These are phyloP conservation scores for Amanita phalloides DNA, from an alignment of 768 basidiomycete species.

Conservation along the genomic window DNA sequence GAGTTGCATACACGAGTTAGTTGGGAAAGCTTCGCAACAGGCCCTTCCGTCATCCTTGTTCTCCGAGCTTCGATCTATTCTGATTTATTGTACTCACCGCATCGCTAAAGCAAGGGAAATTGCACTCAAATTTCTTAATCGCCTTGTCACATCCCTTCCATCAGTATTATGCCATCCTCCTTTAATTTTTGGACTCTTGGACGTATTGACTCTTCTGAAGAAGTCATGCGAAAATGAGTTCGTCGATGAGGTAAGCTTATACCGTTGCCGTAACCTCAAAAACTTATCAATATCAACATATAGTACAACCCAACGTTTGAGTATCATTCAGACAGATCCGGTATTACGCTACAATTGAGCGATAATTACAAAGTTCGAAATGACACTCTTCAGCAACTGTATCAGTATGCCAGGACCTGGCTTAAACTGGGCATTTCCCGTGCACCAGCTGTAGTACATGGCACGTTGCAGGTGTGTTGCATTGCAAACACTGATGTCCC, in stretches of 20 bases:
- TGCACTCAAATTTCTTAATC: slow-evolving; percentile 74
- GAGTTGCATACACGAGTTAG: slow-evolving; percentile 62
- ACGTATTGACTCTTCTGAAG: slow-evolving; percentile 82
- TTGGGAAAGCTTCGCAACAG: slow-evolving; percentile 68
- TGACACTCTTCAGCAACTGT: slow-evolving; percentile 68
- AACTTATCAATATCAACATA: not conserved
- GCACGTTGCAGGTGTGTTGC: slow-evolving; percentile 69
- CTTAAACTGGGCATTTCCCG: slow-evolving; percentile 78
- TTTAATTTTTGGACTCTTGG: slow-evolving; percentile 82
- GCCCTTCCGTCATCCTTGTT: slow-evolving; percentile 60
- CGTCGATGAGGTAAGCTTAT: slow-evolving; percentile 64
- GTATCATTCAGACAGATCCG: slow-evolving; percentile 69
- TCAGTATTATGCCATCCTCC: slow-evolving; percentile 87
- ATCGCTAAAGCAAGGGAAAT: slow-evolving; percentile 73
- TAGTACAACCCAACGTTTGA: slow-evolving; percentile 86
- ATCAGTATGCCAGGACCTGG: slow-evolving; percentile 71
- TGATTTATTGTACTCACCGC: slow-evolving; percentile 75
- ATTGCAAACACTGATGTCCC: slow-evolving; percentile 1
- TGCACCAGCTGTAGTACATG: slow-evolving; percentile 87
- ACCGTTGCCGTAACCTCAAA: not conserved
- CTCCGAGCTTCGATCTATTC: slow-evolving; percentile 61
- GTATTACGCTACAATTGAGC: slow-evolving; percentile 67
- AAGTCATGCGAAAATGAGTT: slow-evolving; percentile 87
- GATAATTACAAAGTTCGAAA: slow-evolving; percentile 83
- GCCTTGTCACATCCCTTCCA: slow-evolving; percentile 84